Conservation (phyloP, 768 basidiomycete species). For the Lentinula aciculospora region DNA sequence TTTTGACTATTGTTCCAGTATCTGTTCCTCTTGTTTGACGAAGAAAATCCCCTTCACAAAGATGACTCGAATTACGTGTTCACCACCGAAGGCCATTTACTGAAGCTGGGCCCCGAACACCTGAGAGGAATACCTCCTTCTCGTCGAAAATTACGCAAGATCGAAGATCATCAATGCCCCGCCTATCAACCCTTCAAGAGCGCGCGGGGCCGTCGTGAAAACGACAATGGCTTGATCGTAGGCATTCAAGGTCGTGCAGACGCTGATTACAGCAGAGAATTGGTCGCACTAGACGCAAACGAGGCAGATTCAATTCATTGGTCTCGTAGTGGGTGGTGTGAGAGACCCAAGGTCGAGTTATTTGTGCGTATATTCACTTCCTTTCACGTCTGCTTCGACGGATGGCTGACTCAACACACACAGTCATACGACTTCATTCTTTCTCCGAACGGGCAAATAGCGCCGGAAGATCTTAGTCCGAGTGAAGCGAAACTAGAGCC, state of each 20-base stretch:
- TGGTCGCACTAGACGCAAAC: constrained; percentile 52
- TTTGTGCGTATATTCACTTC: constrained; percentile 47
- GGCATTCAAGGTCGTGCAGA: constrained; percentile 74
- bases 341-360: constrained; percentile 56
- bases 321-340: constrained; percentile 73
- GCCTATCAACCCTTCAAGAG: constrained; percentile 47
- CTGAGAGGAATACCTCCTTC: constrained; percentile 53
- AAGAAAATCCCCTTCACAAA: constrained; percentile 65
- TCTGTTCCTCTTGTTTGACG: constrained; percentile 88
- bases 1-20: constrained; percentile 48
- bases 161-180: constrained; percentile 72
- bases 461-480: constrained; percentile 68
- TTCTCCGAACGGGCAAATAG: constrained; percentile 47
- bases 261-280: constrained; percentile 71
- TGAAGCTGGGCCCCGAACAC: constrained; percentile 54
- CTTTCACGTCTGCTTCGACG: constrained; percentile 5
- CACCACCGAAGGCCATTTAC: constrained; percentile 92
- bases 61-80: constrained; percentile 88
- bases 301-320: constrained; percentile 51
- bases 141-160: constrained; percentile 54
- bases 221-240: constrained; percentile 44
- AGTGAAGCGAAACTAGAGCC: constrained; percentile 57
- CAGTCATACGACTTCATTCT: constrained; percentile 84
- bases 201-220: constrained; percentile 23
- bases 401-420: constrained; percentile 2